A percentile compares a stretch with the other conserved stretches of the same genome.
These are phyloP conservation scores for Candida maesae DNA, from an alignment of 805 yeast genomes.

Conservation along the genomic window DNA sequence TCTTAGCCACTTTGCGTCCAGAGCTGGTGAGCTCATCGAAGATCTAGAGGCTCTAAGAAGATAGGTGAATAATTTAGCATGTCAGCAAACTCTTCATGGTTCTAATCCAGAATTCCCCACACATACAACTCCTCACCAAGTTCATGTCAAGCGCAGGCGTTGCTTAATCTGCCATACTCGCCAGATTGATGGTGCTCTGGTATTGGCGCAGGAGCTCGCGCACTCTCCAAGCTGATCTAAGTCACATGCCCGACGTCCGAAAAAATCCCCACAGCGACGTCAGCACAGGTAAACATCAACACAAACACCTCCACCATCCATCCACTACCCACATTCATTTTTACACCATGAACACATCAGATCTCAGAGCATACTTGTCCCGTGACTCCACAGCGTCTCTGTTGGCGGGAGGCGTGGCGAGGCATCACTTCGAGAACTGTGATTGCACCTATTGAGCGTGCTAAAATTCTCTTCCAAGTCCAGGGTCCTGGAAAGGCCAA, in stretches of 20 bases:
- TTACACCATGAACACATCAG: not conserved
- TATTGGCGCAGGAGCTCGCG: no score
- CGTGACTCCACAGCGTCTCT: slow-evolving; percentile 59
- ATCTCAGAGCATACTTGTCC: slow-evolving; percentile 5
- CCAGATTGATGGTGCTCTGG: no score
- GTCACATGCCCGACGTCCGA: not conserved
- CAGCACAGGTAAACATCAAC: not conserved
- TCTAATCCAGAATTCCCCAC: no score
- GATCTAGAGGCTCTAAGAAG: no score
- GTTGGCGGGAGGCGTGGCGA: slow-evolving; percentile 67
- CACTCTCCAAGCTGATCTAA: no score
- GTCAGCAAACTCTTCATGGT: no score
- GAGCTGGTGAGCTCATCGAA: no score
- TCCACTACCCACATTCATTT: not conserved
- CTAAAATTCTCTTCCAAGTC: slow-evolving; percentile 85
- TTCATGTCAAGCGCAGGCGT: no score
- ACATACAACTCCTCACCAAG: no score
- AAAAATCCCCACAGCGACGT: not conserved
- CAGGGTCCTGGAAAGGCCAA: slow-evolving; percentile 53
- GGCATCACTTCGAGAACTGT: slow-evolving; percentile 86
- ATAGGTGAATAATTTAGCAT: no score
- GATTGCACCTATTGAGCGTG: slow-evolving; percentile 93
- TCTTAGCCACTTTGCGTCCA: no score
- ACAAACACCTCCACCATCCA: not conserved
- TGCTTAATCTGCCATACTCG: no score